phyloP scores from a whole-genome alignment of 2,329 filamentous ascomycete species.

The Apiospora aurea region DNA sequence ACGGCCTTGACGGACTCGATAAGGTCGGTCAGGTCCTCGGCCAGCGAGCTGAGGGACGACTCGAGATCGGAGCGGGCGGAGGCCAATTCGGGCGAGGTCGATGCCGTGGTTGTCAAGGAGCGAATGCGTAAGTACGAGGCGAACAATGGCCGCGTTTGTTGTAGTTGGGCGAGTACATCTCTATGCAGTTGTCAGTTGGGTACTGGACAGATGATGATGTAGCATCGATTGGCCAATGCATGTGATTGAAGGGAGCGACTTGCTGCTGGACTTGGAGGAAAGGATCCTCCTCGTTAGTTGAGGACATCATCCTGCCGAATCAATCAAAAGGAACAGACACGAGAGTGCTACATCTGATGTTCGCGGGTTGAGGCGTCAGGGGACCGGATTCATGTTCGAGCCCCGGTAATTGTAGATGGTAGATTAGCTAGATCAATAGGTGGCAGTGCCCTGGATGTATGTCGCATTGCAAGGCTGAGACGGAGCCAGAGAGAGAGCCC shows the following conservation, averaged over 20 bases:
- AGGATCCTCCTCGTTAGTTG: conserved; percentile 71
- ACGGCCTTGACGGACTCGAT: conserved; percentile 85
- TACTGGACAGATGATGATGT: not conserved
- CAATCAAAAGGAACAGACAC: conserved; percentile 23
- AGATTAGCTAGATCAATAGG: not conserved
- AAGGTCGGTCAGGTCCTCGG: conserved; percentile 88
- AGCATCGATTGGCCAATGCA: not conserved
- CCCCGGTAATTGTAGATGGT: not conserved
- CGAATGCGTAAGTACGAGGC: conserved; percentile 95
- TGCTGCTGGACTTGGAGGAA: conserved; percentile 78
- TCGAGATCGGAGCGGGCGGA: conserved; percentile 76
- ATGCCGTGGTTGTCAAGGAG: conserved; percentile 62
- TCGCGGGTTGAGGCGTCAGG: not conserved
- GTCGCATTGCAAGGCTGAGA: conserved; percentile 20
- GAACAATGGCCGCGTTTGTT: conserved; percentile 84
- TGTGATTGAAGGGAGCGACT: conserved; percentile 35
- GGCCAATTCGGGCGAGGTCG: conserved; percentile 83
- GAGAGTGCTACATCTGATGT: conserved; percentile 20
- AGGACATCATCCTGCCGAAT: conserved; percentile 67
- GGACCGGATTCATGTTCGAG: not conserved
- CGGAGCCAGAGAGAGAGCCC: not conserved
- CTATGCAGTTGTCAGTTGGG: conserved; percentile 52
- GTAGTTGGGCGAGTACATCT: conserved; percentile 86
- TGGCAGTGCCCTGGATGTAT: not conserved
- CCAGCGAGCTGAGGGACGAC: conserved; percentile 69